Evolutionary conservation across 139 green algal genomes (phyloP), one percentile per base, ranked within the genome.

Genomic region (Deuterostichococcus epilithicus): DNA sequence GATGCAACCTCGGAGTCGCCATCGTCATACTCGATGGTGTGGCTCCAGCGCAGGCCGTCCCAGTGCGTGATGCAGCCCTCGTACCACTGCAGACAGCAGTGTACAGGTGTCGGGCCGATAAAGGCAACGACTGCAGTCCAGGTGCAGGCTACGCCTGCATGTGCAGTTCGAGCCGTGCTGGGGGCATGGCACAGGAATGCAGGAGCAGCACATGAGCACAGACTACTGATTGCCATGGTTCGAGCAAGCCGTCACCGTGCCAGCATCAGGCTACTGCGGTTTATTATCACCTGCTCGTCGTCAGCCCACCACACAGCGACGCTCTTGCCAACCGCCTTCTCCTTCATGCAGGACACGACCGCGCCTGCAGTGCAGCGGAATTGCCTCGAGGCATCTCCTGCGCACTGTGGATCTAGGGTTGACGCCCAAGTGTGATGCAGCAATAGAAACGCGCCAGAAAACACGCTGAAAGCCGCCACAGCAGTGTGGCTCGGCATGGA

Each of bases 11-110:
- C 52, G 13, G 52, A n/a, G 52, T 96, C 92, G 0, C 91, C 91
- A 73, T 96, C 92, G 26, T 91, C 84, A 39, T 96, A 96, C 60
- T 38, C 38, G 23, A 96, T 76, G 8, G 92, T 95, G 86, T 96
- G 92, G 22, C 89, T 85, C 74, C 91, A 75, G 70, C 86, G 75
- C 37, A 90, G 28, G 68, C 66, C 33, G 76, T 95, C 89, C 69
- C 88, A 94, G 6, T 81, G 82, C 0, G 75, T 84, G 30, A 93
- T 80, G 23, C 79, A 22, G 37, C 86, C 89, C 35, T 73, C 80
- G 77, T 81, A 90, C 59, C 80, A 88, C 33, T 72, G 76, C 77
- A 85, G 76, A 87, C 44, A 92, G 76, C 44, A 63, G 60, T 35
- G 82, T 72, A 68, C 5, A 15, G 28, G 5, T 68, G n/a, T 68